A percentile compares a stretch with the other conserved stretches of the same genome.
phyloP scores from a whole-genome alignment of 257 asterid genomes.

The Buddleja alternifolia region DNA sequence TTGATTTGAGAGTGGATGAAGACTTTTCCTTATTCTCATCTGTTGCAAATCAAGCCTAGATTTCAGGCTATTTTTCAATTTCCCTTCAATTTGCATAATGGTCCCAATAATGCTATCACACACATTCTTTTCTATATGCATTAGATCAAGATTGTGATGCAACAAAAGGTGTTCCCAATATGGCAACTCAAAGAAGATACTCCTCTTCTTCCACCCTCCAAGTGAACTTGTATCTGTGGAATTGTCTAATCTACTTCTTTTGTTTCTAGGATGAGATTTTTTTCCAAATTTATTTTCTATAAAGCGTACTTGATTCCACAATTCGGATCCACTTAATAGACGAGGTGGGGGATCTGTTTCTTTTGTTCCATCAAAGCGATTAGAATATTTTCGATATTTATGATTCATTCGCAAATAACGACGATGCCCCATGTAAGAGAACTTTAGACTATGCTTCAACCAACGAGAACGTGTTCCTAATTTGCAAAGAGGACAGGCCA shows the following conservation, averaged over 20 bases:
- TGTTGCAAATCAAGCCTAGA: slow-evolving; percentile 12
- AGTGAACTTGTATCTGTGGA: neutral
- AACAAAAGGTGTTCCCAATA: slow-evolving; percentile 4
- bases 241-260: neutral
- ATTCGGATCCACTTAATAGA: no score
- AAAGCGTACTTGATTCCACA: no score
- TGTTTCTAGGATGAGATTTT: neutral
- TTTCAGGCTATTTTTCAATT: slow-evolving; percentile 10
- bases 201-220: slow-evolving; percentile 21
- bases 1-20: neutral
- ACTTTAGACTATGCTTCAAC: no score
- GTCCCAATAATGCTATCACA: neutral
- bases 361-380: no score
- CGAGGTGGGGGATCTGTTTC: no score
- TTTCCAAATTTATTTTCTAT: no score
- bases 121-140: slow-evolving; percentile 26
- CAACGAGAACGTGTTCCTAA: no score
- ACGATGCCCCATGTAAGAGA: no score
- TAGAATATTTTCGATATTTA: no score
- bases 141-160: slow-evolving; percentile 19
- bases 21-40: neutral
- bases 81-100: neutral
- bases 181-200: slow-evolving; percentile 23
- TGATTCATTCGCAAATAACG: no score
- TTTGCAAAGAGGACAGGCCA: no score